phyloP scores from a whole-genome alignment of 1,139 yeast genomes.

The Nakaseomyces sp. region DNA sequence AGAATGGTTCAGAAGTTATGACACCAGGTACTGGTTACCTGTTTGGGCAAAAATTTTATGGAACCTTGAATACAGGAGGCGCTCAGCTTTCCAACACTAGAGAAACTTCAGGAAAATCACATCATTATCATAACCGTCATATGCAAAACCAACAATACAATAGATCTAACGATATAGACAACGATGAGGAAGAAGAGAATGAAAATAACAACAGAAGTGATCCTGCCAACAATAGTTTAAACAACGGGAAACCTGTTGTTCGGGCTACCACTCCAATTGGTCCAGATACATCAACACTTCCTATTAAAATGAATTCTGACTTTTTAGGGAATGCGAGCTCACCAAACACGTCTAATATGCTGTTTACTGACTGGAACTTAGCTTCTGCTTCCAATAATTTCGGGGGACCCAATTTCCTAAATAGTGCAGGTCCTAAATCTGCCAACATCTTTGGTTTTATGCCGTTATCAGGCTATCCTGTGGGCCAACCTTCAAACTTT shows the following conservation, averaged over 20 bases:
- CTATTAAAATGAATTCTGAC: conserved; percentile 1
- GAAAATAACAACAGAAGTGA: conserved; percentile 2
- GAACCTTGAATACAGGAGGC: background rate
- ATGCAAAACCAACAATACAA: background rate
- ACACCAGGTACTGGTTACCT: conserved; percentile 5
- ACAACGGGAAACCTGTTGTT: background rate
- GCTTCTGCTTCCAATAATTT: background rate
- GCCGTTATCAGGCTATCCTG: background rate
- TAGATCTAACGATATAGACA: background rate
- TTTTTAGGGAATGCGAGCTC: conserved; percentile 1
- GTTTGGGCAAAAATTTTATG: conserved; percentile 1
- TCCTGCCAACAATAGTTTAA: background rate
- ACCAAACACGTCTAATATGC: conserved; percentile 2
- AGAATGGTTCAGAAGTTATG: conserved; percentile 1
- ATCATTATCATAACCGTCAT: background rate
- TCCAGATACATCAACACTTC: background rate
- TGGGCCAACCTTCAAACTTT: background rate
- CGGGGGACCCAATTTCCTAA: conserved; percentile 3
- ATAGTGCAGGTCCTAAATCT: conserved; percentile 5
- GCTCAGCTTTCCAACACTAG: background rate
- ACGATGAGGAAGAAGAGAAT: conserved; percentile 1
- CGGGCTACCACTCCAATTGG: conserved; percentile 5
- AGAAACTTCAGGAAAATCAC: background rate
- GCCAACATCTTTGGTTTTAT: conserved; percentile 1
- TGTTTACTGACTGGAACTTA: conserved; percentile 3